Percentiles rank a stretch among this genome's conserved stretches.
Evolutionary conservation across 2,329 filamentous ascomycete genomes (phyloP).

Genomic region (Botrytis sinoallii): DNA sequence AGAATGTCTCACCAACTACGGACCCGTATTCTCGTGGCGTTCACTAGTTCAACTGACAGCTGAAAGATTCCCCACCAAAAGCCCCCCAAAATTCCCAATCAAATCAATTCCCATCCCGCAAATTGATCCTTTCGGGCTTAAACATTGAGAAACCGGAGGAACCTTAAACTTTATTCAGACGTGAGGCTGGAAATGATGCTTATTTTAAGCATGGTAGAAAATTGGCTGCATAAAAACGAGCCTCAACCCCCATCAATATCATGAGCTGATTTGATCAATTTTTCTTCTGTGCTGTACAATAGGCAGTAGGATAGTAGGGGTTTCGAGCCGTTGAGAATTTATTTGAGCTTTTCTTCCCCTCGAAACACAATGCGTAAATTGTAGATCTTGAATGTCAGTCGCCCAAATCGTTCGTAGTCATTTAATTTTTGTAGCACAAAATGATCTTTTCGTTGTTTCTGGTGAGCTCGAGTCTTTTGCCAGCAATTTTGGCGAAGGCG

Average conservation of each 20-base stretch:
- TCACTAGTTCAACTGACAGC: slow-evolving; percentile 1
- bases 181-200: neutral
- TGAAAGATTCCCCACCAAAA: slow-evolving; percentile 6
- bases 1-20: neutral
- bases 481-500: neutral
- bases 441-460: neutral
- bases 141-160: neutral
- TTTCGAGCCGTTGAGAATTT: neutral
- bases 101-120: neutral
- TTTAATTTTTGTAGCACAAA: neutral
- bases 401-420: neutral
- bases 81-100: neutral
- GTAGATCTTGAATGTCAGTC: neutral
- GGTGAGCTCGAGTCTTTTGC: neutral
- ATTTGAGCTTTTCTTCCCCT: neutral
- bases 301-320: neutral
- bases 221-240: neutral
- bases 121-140: neutral
- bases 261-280: neutral
- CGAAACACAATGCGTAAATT: neutral
- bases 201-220: neutral
- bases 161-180: slow-evolving; percentile 4
- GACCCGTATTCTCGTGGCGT: neutral
- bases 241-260: neutral
- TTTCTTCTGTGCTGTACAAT: neutral